Conservation (phyloP, 2,329 filamentous ascomycete species). For the Ceratocystis huliohia region DNA sequence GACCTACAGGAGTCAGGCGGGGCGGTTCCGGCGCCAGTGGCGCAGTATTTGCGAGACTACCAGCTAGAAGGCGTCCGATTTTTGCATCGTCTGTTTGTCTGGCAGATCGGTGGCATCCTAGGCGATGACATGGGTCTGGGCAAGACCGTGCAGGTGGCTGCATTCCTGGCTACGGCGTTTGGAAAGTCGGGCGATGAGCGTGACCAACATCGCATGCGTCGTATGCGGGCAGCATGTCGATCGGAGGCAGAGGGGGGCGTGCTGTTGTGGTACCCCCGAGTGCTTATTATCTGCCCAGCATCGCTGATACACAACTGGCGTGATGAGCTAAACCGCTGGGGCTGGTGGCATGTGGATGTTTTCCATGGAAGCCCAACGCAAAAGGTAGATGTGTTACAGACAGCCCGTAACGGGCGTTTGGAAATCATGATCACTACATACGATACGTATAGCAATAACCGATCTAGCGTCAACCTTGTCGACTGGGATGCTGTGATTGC, state of each 20-base stretch:
- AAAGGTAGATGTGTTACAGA: slow-evolving; percentile 57
- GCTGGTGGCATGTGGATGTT: slow-evolving; percentile 81
- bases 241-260: not conserved
- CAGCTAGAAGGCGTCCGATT: slow-evolving; percentile 78
- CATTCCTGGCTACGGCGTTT: slow-evolving; percentile 81
- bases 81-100: slow-evolving; percentile 77
- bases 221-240: slow-evolving; percentile 48
- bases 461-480: slow-evolving; percentile 62
- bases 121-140: slow-evolving; percentile 97
- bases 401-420: slow-evolving; percentile 60
- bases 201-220: slow-evolving; percentile 76
- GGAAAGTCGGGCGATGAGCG: slow-evolving; percentile 86
- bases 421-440: slow-evolving; percentile 96
- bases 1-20: slow-evolving; percentile 62
- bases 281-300: slow-evolving; percentile 79
- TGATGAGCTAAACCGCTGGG: slow-evolving; percentile 76
- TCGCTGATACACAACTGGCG: slow-evolving; percentile 85
- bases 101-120: slow-evolving; percentile 78
- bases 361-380: slow-evolving; percentile 53
- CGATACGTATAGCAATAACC: slow-evolving; percentile 70
- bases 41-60: slow-evolving; percentile 84
- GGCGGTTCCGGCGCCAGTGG: slow-evolving; percentile 74
- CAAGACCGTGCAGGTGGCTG: slow-evolving; percentile 92
- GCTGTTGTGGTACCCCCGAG: slow-evolving; percentile 38
- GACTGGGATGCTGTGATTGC: slow-evolving; percentile 90